A percentile compares a stretch with the other conserved stretches of the same genome.
These are phyloP conservation scores for Rutstroemia sp. DNA, from an alignment of 2,329 filamentous ascomycete genomes.

Conservation along the genomic window DNA sequence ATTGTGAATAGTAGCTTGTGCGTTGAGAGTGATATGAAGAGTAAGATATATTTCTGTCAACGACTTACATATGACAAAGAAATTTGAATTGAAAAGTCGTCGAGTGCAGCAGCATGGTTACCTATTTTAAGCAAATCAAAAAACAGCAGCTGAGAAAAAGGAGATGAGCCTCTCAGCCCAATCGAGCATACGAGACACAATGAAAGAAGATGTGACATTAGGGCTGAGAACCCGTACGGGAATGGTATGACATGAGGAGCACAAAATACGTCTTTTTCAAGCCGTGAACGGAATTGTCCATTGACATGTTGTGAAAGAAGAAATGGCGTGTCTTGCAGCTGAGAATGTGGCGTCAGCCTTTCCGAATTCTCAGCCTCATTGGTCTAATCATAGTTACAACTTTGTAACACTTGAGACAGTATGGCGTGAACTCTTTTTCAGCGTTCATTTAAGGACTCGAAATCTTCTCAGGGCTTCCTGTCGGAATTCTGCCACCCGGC, in stretches of 20 bases:
- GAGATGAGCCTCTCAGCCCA: neutral
- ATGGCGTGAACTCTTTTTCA: neutral
- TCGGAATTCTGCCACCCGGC: too few relatives aligned
- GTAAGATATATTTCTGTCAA: too few relatives aligned
- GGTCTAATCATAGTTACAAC: neutral
- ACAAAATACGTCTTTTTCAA: neutral
- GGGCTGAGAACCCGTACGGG: neutral
- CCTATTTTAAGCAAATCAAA: neutral
- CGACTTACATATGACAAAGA: neutral
- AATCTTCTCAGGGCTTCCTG: neutral
- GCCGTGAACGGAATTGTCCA: neutral
- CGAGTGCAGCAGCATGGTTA: neutral
- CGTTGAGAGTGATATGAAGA: neutral
- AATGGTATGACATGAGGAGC: neutral
- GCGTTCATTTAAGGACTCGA: neutral
- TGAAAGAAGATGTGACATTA: neutral
- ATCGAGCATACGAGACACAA: neutral
- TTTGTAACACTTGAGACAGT: neutral
- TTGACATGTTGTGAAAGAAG: neutral
- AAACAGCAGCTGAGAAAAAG: neutral
- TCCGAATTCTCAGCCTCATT: neutral
- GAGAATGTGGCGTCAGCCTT: slow-evolving; percentile 4
- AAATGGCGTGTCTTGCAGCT: neutral
- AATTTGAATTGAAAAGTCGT: neutral
- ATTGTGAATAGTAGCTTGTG: neutral